Percentiles rank a stretch among this genome's conserved stretches.
Evolutionary conservation across 495 filamentous ascomycete species (phyloP).

Genomic region (Cercophora sp.): DNA sequence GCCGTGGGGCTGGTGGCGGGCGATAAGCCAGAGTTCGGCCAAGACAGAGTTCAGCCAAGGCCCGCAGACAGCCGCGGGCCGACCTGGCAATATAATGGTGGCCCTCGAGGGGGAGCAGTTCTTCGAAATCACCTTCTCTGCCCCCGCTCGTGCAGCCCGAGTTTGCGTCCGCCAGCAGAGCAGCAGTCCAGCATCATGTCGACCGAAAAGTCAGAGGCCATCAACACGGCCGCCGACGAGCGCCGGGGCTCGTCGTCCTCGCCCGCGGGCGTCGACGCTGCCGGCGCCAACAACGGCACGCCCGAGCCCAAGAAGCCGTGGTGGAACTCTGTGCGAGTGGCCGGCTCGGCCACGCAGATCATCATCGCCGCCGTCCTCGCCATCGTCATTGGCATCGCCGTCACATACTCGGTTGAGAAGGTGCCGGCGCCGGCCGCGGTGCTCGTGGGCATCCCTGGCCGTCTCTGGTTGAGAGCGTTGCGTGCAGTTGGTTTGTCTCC

Average conservation of each 20-base stretch:
- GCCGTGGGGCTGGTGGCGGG: neutral
- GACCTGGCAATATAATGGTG: no score
- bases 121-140: neutral
- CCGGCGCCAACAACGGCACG: neutral
- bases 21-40: neutral
- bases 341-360: constrained; percentile 24
- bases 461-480: constrained; percentile 29
- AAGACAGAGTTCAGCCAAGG: neutral
- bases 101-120: no score
- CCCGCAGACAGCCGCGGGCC: neutral
- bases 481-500: constrained; percentile 24
- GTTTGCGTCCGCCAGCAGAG: no score
- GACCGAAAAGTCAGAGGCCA: neutral
- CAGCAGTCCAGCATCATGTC: neutral
- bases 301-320: constrained; percentile 4
- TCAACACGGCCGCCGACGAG: neutral
- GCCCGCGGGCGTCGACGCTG: no score
- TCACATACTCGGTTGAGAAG: constrained; percentile 19
- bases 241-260: neutral
- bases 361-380: constrained; percentile 25
- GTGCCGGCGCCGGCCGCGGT: constrained; percentile 20
- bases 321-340: constrained; percentile 11
- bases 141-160: no score
- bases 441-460: constrained; percentile 24
- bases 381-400: constrained; percentile 27